Evolutionary conservation across 1,139 yeast species (phyloP).

Genomic region (Lodderomyces orthopsilosis): DNA sequence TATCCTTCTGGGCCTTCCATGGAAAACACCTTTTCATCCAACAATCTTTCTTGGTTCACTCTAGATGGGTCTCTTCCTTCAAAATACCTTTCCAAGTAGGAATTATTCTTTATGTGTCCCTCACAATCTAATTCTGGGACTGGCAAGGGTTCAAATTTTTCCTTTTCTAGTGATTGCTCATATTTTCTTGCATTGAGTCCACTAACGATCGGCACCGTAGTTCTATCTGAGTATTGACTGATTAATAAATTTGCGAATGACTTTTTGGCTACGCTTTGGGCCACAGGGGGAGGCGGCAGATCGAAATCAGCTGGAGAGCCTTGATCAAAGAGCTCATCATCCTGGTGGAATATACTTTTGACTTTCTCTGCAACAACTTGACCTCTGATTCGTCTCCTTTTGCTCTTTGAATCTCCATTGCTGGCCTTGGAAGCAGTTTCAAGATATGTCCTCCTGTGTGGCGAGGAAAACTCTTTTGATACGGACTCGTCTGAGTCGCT

Average conservation of each 20-base stretch:
- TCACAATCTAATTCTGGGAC: conserved; percentile 32
- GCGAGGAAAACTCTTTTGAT: not conserved
- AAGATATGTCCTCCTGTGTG: no score
- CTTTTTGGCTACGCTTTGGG: conserved; percentile 2
- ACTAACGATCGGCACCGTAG: conserved; percentile 26
- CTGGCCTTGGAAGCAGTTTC: no score
- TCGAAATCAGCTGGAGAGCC: conserved; percentile 6
- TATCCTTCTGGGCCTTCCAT: conserved; percentile 87
- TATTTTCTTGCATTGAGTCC: conserved; percentile 23
- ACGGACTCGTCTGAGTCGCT: not conserved
- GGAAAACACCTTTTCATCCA: conserved; percentile 60
- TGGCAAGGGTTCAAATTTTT: conserved; percentile 32
- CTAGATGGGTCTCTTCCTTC: conserved; percentile 24
- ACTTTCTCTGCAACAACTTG: conserved; percentile 25
- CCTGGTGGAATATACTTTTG: conserved; percentile 36
- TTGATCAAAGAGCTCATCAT: conserved; percentile 18
- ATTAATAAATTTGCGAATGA: conserved; percentile 12
- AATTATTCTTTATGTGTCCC: conserved; percentile 31
- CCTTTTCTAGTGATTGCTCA: conserved; percentile 3
- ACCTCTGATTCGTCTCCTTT: conserved; percentile 5
- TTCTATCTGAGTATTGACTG: conserved; percentile 10
- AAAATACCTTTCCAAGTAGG: conserved; percentile 30
- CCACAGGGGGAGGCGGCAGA: not conserved
- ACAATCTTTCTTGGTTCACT: conserved; percentile 21
- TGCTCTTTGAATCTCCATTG: conserved; percentile 5